phyloP scores from a whole-genome alignment of 2,329 filamentous ascomycete species.

The Neonectria punicea region DNA sequence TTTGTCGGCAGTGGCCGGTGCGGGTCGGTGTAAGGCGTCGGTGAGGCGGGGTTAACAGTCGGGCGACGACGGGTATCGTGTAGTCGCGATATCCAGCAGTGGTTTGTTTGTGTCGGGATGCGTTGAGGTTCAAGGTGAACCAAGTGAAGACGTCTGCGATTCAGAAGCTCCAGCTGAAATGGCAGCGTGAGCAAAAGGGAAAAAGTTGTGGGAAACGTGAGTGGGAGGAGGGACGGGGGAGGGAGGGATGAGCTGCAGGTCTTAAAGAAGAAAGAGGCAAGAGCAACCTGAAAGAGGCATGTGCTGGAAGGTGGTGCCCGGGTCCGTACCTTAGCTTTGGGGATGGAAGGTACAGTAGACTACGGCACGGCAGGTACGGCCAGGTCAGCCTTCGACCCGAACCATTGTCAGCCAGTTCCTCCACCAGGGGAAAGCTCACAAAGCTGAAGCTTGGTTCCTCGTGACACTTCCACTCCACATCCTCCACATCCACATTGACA shows the following conservation, averaged over 20 bases:
- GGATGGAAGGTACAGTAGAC: background rate
- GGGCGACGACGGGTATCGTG: background rate
- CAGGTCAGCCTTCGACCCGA: no score
- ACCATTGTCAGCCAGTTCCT: background rate
- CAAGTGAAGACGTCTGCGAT: background rate
- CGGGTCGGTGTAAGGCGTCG: background rate
- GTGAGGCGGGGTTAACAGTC: slow-evolving; percentile 13
- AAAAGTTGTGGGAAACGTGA: slow-evolving; percentile 12
- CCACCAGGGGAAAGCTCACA: slow-evolving; percentile 1
- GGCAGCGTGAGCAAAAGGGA: background rate
- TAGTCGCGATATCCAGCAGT: background rate
- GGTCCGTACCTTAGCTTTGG: background rate
- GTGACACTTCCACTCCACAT: slow-evolving; percentile 3
- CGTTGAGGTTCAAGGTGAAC: background rate
- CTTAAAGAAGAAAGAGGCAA: slow-evolving; percentile 26
- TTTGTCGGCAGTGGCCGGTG: background rate
- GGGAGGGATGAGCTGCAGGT: slow-evolving; percentile 31
- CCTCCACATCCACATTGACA: background rate
- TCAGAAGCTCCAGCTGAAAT: background rate
- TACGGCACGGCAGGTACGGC: slow-evolving; percentile 23
- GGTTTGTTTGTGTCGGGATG: background rate
- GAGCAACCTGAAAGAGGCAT: slow-evolving; percentile 22
- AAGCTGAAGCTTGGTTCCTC: slow-evolving; percentile 3
- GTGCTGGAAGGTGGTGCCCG: slow-evolving; percentile 1
- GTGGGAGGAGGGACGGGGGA: slow-evolving; percentile 5